Conservation (phyloP, 129 eudicot species). For the Cynara cardunculus region DNA sequence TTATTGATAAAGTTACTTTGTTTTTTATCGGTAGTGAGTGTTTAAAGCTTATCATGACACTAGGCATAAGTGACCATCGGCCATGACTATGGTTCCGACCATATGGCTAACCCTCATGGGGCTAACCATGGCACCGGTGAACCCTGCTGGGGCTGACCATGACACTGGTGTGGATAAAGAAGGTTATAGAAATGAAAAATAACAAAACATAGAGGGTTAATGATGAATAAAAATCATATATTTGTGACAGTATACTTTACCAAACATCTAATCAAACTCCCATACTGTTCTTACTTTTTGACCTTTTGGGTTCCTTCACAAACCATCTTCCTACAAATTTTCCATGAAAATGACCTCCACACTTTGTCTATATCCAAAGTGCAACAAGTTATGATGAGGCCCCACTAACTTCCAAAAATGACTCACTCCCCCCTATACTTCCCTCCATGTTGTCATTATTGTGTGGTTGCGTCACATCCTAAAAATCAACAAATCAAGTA, state of each 20-base stretch:
- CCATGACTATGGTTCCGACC: neutral
- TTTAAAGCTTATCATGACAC: neutral
- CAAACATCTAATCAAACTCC: constrained; percentile 57
- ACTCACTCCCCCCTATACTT: constrained; percentile 25
- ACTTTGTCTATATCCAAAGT: neutral
- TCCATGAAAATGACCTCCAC: constrained; percentile 35
- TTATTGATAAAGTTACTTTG: neutral
- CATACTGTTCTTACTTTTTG: constrained; percentile 34
- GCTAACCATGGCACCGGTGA: neutral
- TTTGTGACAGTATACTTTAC: constrained; percentile 35
- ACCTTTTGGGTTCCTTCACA: constrained; percentile 42
- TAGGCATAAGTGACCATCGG: neutral
- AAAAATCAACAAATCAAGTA: constrained; percentile 31
- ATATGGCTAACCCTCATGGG: neutral
- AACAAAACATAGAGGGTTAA: constrained; percentile 14
- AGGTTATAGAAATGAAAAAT: constrained; percentile 1
- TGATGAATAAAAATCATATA: constrained; percentile 19
- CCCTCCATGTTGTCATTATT: constrained; percentile 20
- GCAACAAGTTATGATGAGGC: constrained; percentile 26
- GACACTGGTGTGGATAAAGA: neutral
- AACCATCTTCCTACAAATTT: constrained; percentile 33
- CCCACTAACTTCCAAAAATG: constrained; percentile 27
- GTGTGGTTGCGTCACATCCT: constrained; percentile 26
- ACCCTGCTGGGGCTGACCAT: neutral
- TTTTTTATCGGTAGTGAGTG: neutral